Evolutionary conservation across 2,329 filamentous ascomycete species (phyloP), one percentile per base, ranked within the genome.

Genomic region (Stemphylium beticola): DNA sequence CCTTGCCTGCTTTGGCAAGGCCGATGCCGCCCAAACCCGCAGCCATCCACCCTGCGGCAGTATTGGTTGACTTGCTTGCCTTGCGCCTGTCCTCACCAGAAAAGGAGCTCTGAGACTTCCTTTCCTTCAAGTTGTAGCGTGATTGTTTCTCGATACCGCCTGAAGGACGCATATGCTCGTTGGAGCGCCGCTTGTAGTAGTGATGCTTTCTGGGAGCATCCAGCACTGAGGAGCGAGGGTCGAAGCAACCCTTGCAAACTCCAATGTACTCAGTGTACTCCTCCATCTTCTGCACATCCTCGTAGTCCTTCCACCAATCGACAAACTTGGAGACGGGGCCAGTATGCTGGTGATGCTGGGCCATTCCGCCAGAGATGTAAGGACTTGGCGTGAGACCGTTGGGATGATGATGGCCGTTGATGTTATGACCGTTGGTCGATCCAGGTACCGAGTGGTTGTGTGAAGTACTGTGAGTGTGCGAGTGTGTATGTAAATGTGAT

Each of bases 201-300:
- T 86, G 76, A 65, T 88, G 86, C 60, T 82, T 83, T 47, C 86
- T 79, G 5, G 86, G 86, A 0, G 85, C 86, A 67, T 87, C 81
- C 55, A 75, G 69, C 3, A 82, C 79, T 3, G 78, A 81, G 14
- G 82, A 83, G 8, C 81, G 78, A 6, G 85, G 85, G 55, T 87
- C 85, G 64, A 88, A 88, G 68, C 86, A 88, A 62, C 86, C 77
- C 58, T 82, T 85, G 74, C 86, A 88, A 2, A 88, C 82, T 18
- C 86, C 86, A 62, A 87, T 87, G 55, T 83, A 82, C 71, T 88
- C 85, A 1, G 85, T 87, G 64, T 88, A 88, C 66, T 87, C 85
- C 70, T 88, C 86, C 76, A 86, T 88, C 67, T 83, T 82, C 15
- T 80, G 81, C 0, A 88, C 84, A n/a, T 85, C 86, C 58, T 88